Percentiles rank a stretch among this genome's conserved stretches.
These are phyloP conservation scores for Blumeriella jaapii DNA, from an alignment of 2,329 filamentous ascomycete genomes.

Conservation along the genomic window DNA sequence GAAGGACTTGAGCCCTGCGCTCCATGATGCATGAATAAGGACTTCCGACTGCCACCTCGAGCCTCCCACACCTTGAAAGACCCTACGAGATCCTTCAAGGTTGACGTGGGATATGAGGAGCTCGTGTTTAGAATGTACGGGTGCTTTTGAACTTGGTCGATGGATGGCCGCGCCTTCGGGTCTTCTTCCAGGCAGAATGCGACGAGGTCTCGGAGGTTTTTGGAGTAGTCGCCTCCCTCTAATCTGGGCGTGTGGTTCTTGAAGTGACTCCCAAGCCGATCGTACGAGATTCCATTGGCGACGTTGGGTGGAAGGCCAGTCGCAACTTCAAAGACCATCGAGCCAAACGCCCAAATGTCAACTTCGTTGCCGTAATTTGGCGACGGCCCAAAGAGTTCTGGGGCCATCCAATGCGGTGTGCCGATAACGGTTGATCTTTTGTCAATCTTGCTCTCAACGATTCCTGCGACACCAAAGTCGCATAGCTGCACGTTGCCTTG, in stretches of 20 bases:
- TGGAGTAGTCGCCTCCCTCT: slow-evolving; percentile 60
- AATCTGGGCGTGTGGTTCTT: slow-evolving; percentile 55
- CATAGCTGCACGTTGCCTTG: slow-evolving; percentile 68
- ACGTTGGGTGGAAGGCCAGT: slow-evolving; percentile 65
- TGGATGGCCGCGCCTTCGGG: slow-evolving; percentile 55
- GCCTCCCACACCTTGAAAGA: slow-evolving; percentile 68
- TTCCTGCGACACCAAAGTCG: slow-evolving; percentile 74
- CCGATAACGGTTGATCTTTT: slow-evolving; percentile 75
- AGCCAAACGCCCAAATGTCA: slow-evolving; percentile 79
- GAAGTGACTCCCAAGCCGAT: slow-evolving; percentile 42
- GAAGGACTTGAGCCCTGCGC: slow-evolving; percentile 35
- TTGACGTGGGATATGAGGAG: slow-evolving; percentile 50
- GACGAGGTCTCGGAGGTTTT: slow-evolving; percentile 56
- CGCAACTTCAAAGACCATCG: slow-evolving; percentile 71
- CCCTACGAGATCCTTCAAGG: slow-evolving; percentile 53
- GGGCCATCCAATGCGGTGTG: slow-evolving; percentile 80
- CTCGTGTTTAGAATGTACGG: slow-evolving; percentile 55
- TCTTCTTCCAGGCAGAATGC: slow-evolving; percentile 63
- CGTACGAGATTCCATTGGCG: slow-evolving; percentile 36
- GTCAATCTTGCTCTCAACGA: slow-evolving; percentile 62
- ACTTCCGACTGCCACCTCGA: slow-evolving; percentile 57
- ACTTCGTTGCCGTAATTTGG: slow-evolving; percentile 59
- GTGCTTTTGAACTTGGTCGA: slow-evolving; percentile 58
- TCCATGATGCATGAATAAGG: slow-evolving; percentile 48
- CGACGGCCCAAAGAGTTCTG: slow-evolving; percentile 53